Evolutionary conservation across 495 filamentous ascomycete genomes (phyloP).

Genomic region (Aspergillus steynii): DNA sequence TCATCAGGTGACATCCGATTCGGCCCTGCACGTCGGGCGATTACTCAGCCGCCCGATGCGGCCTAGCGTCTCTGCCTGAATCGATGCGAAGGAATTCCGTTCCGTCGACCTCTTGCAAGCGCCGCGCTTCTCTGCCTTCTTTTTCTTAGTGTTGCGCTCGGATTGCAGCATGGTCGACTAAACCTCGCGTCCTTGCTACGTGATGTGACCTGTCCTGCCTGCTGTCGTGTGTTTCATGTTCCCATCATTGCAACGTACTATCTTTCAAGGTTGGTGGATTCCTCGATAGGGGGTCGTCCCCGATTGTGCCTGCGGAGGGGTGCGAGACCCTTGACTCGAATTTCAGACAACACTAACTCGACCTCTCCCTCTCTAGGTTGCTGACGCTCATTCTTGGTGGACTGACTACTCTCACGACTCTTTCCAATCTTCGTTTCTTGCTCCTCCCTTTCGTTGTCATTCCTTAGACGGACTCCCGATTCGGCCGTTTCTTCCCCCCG

Average conservation of each 20-base stretch:
- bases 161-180: neutral
- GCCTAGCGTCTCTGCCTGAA: constrained; percentile 5
- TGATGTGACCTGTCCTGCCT: constrained; percentile 13
- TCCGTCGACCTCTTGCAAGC: neutral
- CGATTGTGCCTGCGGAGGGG: neutral
- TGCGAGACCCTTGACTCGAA: neutral
- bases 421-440: neutral
- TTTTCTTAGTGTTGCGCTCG: constrained; percentile 1
- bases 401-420: neutral
- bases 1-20: constrained; percentile 39
- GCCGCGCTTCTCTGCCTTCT: neutral
- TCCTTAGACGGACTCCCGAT: constrained; percentile 12
- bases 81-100: neutral
- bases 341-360: neutral
- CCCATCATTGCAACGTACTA: neutral
- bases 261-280: neutral
- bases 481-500: neutral
- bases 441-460: constrained; percentile 17
- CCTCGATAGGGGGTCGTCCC: neutral
- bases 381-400: constrained; percentile 19
- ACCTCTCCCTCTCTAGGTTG: constrained; percentile 8
- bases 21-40: constrained; percentile 10
- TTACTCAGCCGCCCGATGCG: constrained; percentile 23
- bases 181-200: neutral
- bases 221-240: constrained; percentile 1